Percentiles rank a stretch among this genome's conserved stretches.
phyloP scores from a whole-genome alignment of 2,329 filamentous ascomycete species.

The Myriosclerotinia curreyana region DNA sequence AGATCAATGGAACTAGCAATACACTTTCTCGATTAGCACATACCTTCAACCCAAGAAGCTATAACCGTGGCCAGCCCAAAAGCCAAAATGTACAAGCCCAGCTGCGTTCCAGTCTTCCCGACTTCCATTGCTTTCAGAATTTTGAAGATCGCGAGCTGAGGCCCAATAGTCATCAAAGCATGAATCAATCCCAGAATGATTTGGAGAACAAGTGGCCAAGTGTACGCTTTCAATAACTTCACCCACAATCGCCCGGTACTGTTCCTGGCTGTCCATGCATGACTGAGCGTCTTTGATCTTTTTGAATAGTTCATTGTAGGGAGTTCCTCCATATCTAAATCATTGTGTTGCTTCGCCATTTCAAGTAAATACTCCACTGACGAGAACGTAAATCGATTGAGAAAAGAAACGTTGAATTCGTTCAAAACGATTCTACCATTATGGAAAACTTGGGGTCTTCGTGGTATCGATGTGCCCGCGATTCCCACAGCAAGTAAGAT shows the following conservation, averaged over 20 bases:
- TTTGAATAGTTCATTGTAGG: slow-evolving; percentile 55
- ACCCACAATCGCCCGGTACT: slow-evolving; percentile 9
- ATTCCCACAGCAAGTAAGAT: slow-evolving; percentile 46
- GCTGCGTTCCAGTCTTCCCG: not conserved
- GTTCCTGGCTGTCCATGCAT: slow-evolving; percentile 43
- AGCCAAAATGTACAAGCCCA: slow-evolving; percentile 28
- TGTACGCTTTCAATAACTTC: slow-evolving; percentile 53
- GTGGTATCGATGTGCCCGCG: slow-evolving; percentile 56
- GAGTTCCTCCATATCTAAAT: slow-evolving; percentile 59
- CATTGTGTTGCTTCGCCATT: slow-evolving; percentile 53
- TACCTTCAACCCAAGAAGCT: slow-evolving; percentile 32
- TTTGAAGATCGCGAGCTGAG: slow-evolving; percentile 29
- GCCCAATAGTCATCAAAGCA: slow-evolving; percentile 26
- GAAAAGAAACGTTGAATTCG: slow-evolving; percentile 56
- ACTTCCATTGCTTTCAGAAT: slow-evolving; percentile 30
- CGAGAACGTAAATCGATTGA: slow-evolving; percentile 59
- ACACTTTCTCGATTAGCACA: slow-evolving; percentile 22
- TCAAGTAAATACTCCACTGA: slow-evolving; percentile 59
- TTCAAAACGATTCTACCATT: slow-evolving; percentile 58
- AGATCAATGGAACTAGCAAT: slow-evolving; percentile 42
- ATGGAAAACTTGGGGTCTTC: slow-evolving; percentile 62
- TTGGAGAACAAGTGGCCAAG: slow-evolving; percentile 35
- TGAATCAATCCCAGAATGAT: slow-evolving; percentile 25
- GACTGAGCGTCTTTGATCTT: slow-evolving; percentile 48
- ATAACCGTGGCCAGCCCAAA: slow-evolving; percentile 46